These are phyloP conservation scores for Erucastrum elatum DNA, from an alignment of 345 rosid species.

Conservation along the genomic window DNA sequence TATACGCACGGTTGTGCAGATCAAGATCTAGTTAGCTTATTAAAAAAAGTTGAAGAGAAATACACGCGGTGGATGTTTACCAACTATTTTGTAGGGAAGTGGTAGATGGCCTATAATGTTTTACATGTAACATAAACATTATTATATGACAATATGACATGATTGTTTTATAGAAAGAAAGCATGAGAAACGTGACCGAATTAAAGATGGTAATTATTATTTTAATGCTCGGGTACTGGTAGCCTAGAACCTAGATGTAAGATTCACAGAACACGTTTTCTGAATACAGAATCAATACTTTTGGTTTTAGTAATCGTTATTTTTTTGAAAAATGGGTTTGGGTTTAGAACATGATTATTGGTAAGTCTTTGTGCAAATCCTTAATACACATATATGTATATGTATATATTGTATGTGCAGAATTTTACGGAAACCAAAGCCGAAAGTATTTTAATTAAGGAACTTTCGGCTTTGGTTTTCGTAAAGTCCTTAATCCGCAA, in stretches of 20 bases:
- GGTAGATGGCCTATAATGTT: conserved; percentile 4
- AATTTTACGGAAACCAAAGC: too few species aligned
- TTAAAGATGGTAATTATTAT: not conserved
- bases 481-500: too few species aligned
- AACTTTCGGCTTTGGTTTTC: too few species aligned
- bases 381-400: too few species aligned
- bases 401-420: too few species aligned
- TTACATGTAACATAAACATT: not conserved
- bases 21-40: too few species aligned
- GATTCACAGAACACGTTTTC: conserved; percentile 21
- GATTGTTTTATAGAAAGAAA: conserved; percentile 3
- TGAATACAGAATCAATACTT: not conserved
- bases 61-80: not conserved
- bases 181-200: conserved; percentile 36
- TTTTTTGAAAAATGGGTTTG: too few species aligned
- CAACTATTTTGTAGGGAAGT: conserved; percentile 21
- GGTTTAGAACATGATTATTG: too few species aligned
- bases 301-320: not conserved
- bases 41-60: too few species aligned
- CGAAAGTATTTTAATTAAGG: too few species aligned
- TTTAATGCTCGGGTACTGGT: not conserved
- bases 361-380: too few species aligned
- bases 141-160: conserved; percentile 11
- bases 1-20: too few species aligned
- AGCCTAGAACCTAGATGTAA: not conserved